Base-by-base conservation (phyloP, 176 grass and related monocot species). In the Poa pratensis region DNA sequence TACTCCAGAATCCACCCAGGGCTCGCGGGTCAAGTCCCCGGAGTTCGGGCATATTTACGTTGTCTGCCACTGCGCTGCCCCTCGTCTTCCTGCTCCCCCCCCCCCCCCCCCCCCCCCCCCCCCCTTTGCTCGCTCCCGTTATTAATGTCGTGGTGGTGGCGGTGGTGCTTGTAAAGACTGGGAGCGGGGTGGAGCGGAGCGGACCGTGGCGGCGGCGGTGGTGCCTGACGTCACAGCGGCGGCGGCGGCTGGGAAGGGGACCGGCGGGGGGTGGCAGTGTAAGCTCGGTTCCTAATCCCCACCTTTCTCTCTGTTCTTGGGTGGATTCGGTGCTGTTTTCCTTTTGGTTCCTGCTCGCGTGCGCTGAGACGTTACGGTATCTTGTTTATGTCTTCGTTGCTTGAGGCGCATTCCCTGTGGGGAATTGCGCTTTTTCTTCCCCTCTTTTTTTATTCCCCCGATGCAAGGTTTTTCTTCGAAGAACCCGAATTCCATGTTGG, bases 111-210 rank as follows among this genome's bases (percentile, higher is more conserved):
- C n/a, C n/a, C n/a, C n/a, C n/a, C n/a, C n/a, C n/a, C n/a, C 12
- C 16, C 27, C 28, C 37, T 10, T 10, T 17, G 24, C 69, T 58
- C 78, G 58, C 75, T 90, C 79, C 78, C 77, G 78, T 23, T 22
- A 61, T 59, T 61, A 75, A 75, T 75, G 46, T 8, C 20, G 65
- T 68, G 32, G 70, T 17, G 43, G 43, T 48, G 70, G 43, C 6
- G 71, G 71, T 26, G 52, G 67, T 35, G 82, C n/a, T n/a, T n/a
- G 72, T 83, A 34, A 75, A 83, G 26, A 28, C 7, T 9, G 81
- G 80, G 80, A 59, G 75, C 20, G 51, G 40, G 20, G 50, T 60
- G 75, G 34, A 49, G 64, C 16, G 48, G 81, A 40, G 39, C 39
- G 35, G 35, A 37, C 35, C 35, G 39, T 42, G 39, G 39, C 66